phyloP scores from a whole-genome alignment of 805 yeast species.

The Maudiozyma pseudohumilis region DNA sequence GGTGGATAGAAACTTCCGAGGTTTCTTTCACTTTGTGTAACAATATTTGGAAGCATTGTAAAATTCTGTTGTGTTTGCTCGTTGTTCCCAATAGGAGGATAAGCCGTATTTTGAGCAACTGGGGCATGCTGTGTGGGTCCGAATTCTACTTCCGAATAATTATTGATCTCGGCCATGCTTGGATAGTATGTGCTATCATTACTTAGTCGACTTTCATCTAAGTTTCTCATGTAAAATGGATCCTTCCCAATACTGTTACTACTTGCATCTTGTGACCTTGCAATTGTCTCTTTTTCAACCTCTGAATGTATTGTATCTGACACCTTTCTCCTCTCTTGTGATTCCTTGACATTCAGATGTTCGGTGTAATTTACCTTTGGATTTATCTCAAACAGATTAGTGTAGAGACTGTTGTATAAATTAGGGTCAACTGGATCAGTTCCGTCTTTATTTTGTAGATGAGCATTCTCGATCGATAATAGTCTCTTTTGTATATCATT shows the following conservation, averaged over 20 bases:
- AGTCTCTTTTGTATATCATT: slow-evolving; percentile 23
- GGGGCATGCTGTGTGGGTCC: too few species aligned
- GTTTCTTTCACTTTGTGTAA: slow-evolving; percentile 15
- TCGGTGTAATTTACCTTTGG: slow-evolving; percentile 11
- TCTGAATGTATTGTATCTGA: slow-evolving; percentile 2
- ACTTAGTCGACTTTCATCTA: not conserved
- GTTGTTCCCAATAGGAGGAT: too few species aligned
- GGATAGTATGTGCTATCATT: slow-evolving; percentile 2
- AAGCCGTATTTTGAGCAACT: too few species aligned
- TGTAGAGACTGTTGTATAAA: slow-evolving; percentile 10
- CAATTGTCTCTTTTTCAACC: not conserved
- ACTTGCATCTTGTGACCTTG: not conserved
- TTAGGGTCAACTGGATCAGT: not conserved
- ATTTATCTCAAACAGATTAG: slow-evolving; percentile 23
- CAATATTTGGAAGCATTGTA: not conserved
- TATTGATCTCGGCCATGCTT: slow-evolving; percentile 1
- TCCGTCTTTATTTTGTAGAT: slow-evolving; percentile 1
- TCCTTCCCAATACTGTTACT: not conserved
- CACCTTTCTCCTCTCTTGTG: slow-evolving; percentile 3
- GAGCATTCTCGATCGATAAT: slow-evolving; percentile 15
- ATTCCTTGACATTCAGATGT: not conserved
- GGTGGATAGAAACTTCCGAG: slow-evolving; percentile 16
- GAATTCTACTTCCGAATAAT: not conserved
- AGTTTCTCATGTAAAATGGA: not conserved
- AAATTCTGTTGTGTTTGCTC: not conserved